Evolutionary conservation across 805 yeast genomes (phyloP), one percentile per base, ranked within the genome.

Genomic region (Lipomyces sp.): DNA sequence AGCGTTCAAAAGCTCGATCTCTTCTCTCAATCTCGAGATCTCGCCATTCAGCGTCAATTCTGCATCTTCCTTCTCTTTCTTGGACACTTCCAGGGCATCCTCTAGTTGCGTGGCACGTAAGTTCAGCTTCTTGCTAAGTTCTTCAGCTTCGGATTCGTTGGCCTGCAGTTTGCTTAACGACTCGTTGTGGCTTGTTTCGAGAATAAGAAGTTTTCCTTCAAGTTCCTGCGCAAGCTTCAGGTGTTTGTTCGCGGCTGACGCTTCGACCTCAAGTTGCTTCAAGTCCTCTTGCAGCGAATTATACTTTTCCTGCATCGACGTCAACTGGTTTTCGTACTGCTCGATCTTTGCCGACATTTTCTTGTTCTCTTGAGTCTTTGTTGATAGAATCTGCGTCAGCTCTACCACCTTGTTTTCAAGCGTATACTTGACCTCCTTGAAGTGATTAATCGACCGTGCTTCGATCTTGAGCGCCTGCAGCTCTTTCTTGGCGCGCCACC

Each of bases 361-460:
- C 71, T 83, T 84, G 69, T 90, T 90, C 61, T 88, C 96, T 59
- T 81, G 86, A 23, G 85, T 83, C 67, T 87, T 86, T 33, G 81
- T 70, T 0, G 95, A 80, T 54, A 91, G 74, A 11, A 84, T 78
- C 64, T 91, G 95, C 2, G 97, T 91, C 61, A 93, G 79, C 69
- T 90, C 95, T 59, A 93, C 89, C n/a, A 95, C 97, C 75, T 95
- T 93, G 70, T 93, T 93, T 69, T 93, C 99, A 63, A 95, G 78
- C 67, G 85, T 81, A 71, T 88, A 93, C 63, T 95, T 89, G 35
- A 87, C 95, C 67, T 91, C 96, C 69, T 87, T 81, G 73, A 87
- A 78, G 65, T 84, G 95, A 66, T 84, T 83, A 39, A 88, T 95
- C 14, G 96, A 87, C 66, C 87, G 87, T 28, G 97, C 96, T 58